Evolutionary conservation across 1,139 yeast genomes (phyloP), one percentile per base, ranked within the genome.

Genomic region (Yamadazyma taylorii): DNA sequence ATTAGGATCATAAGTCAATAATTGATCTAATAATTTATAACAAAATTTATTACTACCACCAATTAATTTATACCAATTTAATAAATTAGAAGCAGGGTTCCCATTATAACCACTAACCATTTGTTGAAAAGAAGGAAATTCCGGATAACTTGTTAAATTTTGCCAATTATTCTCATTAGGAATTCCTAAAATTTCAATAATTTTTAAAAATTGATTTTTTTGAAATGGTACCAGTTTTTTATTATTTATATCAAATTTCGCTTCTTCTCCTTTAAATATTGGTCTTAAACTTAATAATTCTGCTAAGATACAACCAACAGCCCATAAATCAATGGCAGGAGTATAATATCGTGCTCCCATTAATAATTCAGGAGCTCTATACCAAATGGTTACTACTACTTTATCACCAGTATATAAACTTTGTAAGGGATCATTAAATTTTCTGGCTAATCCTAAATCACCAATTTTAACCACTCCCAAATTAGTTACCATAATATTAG

Each of bases 361-460:
- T 28, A 92, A 66, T 32, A 92, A 67, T 57, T 92, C 98, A 0
- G 98, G 97, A 0, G 98, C 97, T 47, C 98, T 73, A 59, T 92
- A 92, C 98, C 98, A 92, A 42, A 92, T 92, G 0, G 98, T 92
- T 8, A 92, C 98, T 37, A 92, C 98, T 14, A 94, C 97, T 61
- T 92, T 92, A 61, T 92, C 98, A 23, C 97, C 97, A 9, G 94
- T 78, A 54, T 86, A 92, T 19, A 94, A 69, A 31, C 95, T 82
- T 55, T 92, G 97, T 28, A 92, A 60, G 10, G 96, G 95, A 51
- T 88, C 87, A 47, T 85, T 84, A 62, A 90, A 92, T 50, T 87
- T 80, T 42, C 98, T 73, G 0, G 98, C 98, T 30, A 92, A 70
- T 1, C 99, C 99, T 50, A 92, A 73, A 63, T 92, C 98, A 22